Evolutionary conservation across 2,329 filamentous ascomycete genomes (phyloP), one percentile per base, ranked within the genome.

Genomic region (Coniella lustricola): DNA sequence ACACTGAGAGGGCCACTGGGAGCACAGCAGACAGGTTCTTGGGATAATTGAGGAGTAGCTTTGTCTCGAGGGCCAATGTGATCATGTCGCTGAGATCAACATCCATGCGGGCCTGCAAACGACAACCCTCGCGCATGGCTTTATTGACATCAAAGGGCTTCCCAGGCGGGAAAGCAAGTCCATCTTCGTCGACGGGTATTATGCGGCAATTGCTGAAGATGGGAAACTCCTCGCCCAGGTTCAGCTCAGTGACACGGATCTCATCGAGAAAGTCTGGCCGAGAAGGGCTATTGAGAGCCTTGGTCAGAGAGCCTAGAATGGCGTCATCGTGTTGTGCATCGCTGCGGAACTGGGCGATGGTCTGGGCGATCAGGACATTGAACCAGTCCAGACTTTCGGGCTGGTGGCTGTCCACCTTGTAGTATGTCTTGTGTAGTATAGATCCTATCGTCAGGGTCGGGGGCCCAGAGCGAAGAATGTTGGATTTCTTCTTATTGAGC

Each of bases 151-250:
- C 73, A 37, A 78, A 72, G n/a, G 69, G 72, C 54, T 69, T 72
- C 14, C 74, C 71, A 21, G 65, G 64, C 48, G 69, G 75, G 32
- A 84, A 69, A 38, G 70, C 74, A 32, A 83, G 66, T 1, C 85
- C 85, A 64, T 90, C 85, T 57, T 91, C 87, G 59, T 88, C 84
- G 0, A 96, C 87, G 2, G 90, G 89, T 52, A 96, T 96, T 48
- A 98, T 86, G 51, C 93, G 82, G 62, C 93, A 97, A 66, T 98
- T 98, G 71, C 90, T 96, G 66, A 98, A 95, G 46, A 98, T 98
- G 22, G 93, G 93, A 56, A 97, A 98, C 60, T 98, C 93, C 60
- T 98, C 93, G 25, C 93, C 93, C 4, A 98, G 73, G 44, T 85
- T 94, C 52, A 98, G 82, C 67, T 98, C 91, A 2, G 90, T 95